A percentile compares a stretch with the other conserved stretches of the same genome.
phyloP scores from a whole-genome alignment of 1,139 yeast genomes.

The Magnusiomyces ingens region DNA sequence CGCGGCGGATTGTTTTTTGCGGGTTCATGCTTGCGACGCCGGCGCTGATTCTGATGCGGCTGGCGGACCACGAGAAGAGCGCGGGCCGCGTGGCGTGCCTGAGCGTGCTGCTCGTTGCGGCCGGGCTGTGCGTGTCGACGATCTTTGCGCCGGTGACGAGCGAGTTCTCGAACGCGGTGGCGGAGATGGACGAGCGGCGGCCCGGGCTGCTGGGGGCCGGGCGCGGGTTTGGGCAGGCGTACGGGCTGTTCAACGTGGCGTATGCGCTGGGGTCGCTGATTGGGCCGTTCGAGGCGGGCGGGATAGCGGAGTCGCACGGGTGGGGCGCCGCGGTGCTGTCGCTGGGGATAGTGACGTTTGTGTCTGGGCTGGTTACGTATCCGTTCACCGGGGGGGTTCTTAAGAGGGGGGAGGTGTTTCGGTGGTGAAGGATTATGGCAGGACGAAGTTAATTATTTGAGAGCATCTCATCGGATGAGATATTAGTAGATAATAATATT shows the following conservation, averaged over 20 bases:
- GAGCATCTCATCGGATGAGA: too few species aligned
- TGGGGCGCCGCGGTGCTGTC: conserved; percentile 27
- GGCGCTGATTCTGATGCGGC: conserved; percentile 26
- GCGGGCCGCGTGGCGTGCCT: conserved; percentile 28
- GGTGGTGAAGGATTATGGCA: too few species aligned
- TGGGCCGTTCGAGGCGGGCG: conserved; percentile 34
- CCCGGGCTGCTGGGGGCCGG: conserved; percentile 33
- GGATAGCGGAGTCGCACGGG: conserved; percentile 23
- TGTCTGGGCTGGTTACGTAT: conserved; percentile 24
- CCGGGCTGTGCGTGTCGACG: conserved; percentile 26
- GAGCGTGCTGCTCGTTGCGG: conserved; percentile 26
- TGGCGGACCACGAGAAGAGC: conserved; percentile 26
- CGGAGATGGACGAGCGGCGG: conserved; percentile 22
- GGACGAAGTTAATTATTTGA: too few species aligned
- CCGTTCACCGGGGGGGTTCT: conserved; percentile 27
- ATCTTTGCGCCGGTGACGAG: conserved; percentile 29
- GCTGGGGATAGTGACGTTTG: conserved; percentile 25
- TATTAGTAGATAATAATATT: too few species aligned
- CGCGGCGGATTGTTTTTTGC: conserved; percentile 25
- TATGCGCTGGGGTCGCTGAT: conserved; percentile 31
- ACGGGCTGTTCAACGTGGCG: conserved; percentile 34
- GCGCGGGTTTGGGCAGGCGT: conserved; percentile 34
- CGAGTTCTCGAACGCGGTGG: conserved; percentile 28
- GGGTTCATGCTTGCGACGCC: conserved; percentile 27
- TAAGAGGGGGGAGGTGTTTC: too few species aligned